Base-by-base conservation (phyloP, 495 filamentous ascomycete genomes). In the Penicillium simplicissimum region DNA sequence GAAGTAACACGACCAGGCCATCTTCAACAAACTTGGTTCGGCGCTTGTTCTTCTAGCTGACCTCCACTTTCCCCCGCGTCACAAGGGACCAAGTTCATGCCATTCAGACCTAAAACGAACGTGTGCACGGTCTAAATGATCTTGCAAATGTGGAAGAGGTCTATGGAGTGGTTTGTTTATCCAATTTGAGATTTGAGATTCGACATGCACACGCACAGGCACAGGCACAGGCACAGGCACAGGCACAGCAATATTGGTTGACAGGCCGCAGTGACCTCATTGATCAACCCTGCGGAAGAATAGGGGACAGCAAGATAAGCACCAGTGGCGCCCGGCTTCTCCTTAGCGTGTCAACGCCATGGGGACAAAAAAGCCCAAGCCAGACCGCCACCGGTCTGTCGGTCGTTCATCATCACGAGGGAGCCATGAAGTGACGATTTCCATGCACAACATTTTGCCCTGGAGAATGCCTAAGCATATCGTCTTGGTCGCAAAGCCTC, bases 21-120 rank as follows among this genome's bases (percentile, higher is more conserved):
- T 31, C 28, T 31, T 31, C 40, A 21, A 17, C 2, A 19, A 45
- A 45, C 42, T 45, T 45, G 42, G 42, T 23, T 45, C 42, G 42
- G 17, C 42, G 23, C 42, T 45, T n/a, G n/a, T n/a, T n/a, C n/a
- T n/a, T 45, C 4, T 10, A 23, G 19, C n/a, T 45, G n/a, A 13
- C 15, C 45, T 31, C 45, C 23, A 49, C 45, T 49, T 49, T 49
- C 45, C 45, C 45, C 45, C 45, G 25, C 45, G 23, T 49, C 23
- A n/a, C 11, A 23, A 31, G 28, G 28, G 28, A 31, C 28, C 28
- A 31, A 15, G 5, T 49, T 13, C 17, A 23, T 45, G 42, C 23
- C 21, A 31, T n/a, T 28, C 4, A 31, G 28, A 31, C 28, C 28
- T n/a, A 21, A 21, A 4, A 3, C 17, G 17, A 9, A 8, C 40